phyloP scores from a whole-genome alignment of 2,329 filamentous ascomycete species.

The Aspergillus sp. region DNA sequence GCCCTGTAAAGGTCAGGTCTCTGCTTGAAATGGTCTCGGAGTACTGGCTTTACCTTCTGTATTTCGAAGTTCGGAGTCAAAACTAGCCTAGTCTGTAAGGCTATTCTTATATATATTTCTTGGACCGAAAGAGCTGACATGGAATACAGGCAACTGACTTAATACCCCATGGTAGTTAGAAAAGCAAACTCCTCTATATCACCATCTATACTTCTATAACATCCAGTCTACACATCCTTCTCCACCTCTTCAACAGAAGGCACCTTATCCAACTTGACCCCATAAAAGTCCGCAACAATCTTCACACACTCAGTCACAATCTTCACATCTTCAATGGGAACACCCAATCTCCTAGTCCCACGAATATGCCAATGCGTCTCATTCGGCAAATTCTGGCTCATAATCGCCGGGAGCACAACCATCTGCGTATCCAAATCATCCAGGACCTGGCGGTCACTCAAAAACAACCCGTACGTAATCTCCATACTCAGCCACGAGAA shows the following conservation, averaged over 20 bases:
- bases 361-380: conserved; percentile 49
- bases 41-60: no score
- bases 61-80: no score
- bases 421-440: conserved; percentile 46
- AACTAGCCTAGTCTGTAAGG: no score
- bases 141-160: no score
- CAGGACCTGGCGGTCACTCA: conserved; percentile 44
- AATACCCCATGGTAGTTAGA: no score
- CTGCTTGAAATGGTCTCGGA: no score
- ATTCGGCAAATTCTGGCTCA: conserved; percentile 44
- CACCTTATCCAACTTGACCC: conserved; percentile 28
- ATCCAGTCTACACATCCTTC: conserved; percentile 26
- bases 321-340: conserved; percentile 43
- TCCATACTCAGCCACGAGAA: conserved; percentile 75
- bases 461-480: conserved; percentile 63
- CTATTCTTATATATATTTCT: no score
- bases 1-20: no score
- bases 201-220: neutral
- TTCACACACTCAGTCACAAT: conserved; percentile 32
- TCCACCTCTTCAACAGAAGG: conserved; percentile 34
- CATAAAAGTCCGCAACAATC: conserved; percentile 30
- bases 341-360: conserved; percentile 41
- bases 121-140: no score
- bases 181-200: neutral
- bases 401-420: conserved; percentile 45